These are phyloP conservation scores for Corinectria fuckeliana DNA, from an alignment of 2,329 filamentous ascomycete genomes.

Conservation along the genomic window DNA sequence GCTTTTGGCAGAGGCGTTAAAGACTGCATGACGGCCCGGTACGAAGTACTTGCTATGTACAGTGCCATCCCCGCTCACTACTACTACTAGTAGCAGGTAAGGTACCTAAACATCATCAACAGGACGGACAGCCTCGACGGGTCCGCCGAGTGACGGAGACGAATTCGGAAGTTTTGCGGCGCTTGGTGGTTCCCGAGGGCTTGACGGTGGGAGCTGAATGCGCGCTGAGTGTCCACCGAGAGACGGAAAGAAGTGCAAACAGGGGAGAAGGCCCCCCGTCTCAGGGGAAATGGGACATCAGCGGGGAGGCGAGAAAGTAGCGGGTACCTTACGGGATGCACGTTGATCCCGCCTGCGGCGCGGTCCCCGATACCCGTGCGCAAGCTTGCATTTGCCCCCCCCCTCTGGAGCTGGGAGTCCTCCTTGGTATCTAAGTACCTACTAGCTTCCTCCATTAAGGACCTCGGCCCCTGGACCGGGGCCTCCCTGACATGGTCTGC, in stretches of 20 bases:
- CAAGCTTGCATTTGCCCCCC: background rate
- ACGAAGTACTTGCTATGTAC: background rate
- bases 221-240: slow-evolving; percentile 2
- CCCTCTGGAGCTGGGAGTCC: too few relatives aligned
- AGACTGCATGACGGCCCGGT: background rate
- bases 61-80: background rate
- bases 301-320: slow-evolving; percentile 10
- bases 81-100: too few relatives aligned
- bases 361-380: slow-evolving; percentile 11
- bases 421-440: background rate
- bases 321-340: slow-evolving; percentile 17
- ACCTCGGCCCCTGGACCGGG: slow-evolving; percentile 7
- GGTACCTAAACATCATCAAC: background rate
- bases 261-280: background rate
- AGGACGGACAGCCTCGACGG: background rate
- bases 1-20: background rate
- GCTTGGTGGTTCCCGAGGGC: background rate
- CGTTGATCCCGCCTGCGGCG: slow-evolving; percentile 7
- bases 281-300: slow-evolving; percentile 12
- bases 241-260: background rate
- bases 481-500: background rate
- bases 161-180: background rate
- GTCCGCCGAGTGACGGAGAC: background rate
- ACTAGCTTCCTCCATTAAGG: too few relatives aligned
- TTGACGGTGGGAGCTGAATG: slow-evolving; percentile 14